Percentiles rank a stretch among this genome's conserved stretches.
phyloP scores from a whole-genome alignment of 2,329 filamentous ascomycete genomes.

The Pezicula rhizophila region DNA sequence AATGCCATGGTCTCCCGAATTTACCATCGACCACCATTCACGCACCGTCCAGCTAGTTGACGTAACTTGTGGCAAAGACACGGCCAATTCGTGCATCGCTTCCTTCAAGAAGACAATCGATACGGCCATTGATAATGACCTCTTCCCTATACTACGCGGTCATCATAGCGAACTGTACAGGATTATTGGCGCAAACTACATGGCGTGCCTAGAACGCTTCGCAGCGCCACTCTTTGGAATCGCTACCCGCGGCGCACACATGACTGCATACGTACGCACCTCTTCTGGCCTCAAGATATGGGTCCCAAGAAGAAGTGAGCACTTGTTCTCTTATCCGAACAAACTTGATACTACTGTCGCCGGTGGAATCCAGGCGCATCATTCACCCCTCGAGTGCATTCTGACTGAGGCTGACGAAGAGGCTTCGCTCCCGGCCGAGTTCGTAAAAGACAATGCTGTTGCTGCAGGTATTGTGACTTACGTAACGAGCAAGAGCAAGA shows the following conservation, averaged over 20 bases:
- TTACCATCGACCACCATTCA: slow-evolving; percentile 29
- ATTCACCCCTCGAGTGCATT: slow-evolving; percentile 61
- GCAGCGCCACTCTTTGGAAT: slow-evolving; percentile 53
- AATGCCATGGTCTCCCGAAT: slow-evolving; percentile 41
- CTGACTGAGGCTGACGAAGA: slow-evolving; percentile 70
- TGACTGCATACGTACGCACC: slow-evolving; percentile 56
- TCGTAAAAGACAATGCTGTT: slow-evolving; percentile 46
- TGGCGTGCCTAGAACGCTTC: slow-evolving; percentile 14
- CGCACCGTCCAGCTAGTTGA: slow-evolving; percentile 28
- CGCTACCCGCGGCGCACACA: slow-evolving; percentile 58
- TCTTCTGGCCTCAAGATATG: slow-evolving; percentile 54
- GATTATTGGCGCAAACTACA: slow-evolving; percentile 29
- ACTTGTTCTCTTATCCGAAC: slow-evolving; percentile 66
- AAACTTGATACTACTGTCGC: slow-evolving; percentile 78
- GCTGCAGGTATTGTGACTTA: slow-evolving; percentile 60
- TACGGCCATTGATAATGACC: slow-evolving; percentile 28
- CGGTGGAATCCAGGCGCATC: slow-evolving; percentile 64
- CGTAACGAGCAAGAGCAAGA: slow-evolving; percentile 59
- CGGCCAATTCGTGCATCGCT: slow-evolving; percentile 29
- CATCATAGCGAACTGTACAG: slow-evolving; percentile 38
- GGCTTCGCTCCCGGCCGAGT: slow-evolving; percentile 55
- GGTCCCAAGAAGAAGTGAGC: slow-evolving; percentile 60
- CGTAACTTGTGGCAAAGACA: slow-evolving; percentile 17
- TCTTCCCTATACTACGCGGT: slow-evolving; percentile 32
- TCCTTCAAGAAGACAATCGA: slow-evolving; percentile 36